These are phyloP conservation scores for Talaromyces trachyspermus DNA, from an alignment of 495 filamentous ascomycete genomes.

Conservation along the genomic window DNA sequence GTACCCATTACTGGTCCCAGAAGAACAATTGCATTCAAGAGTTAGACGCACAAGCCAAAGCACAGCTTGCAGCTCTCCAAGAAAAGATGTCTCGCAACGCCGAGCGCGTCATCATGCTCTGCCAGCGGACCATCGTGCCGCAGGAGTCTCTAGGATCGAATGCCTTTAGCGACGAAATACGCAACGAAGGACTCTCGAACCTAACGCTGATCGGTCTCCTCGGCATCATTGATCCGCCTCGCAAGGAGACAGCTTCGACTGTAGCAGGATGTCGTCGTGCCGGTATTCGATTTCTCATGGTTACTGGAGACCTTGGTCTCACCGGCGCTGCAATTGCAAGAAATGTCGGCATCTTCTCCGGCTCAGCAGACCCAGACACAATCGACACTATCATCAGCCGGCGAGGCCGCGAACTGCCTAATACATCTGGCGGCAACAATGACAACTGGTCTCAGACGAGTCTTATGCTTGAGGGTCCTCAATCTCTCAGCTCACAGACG, in stretches of 20 bases:
- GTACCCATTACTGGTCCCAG: conserved; percentile 37
- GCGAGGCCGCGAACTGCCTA: neutral
- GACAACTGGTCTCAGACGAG: conserved; percentile 12
- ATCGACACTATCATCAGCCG: conserved; percentile 16
- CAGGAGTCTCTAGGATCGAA: conserved; percentile 42
- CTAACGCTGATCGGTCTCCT: conserved; percentile 57
- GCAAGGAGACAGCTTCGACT: conserved; percentile 56
- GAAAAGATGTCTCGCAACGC: conserved; percentile 56
- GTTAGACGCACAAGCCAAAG: conserved; percentile 30
- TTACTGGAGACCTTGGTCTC: conserved; percentile 63
- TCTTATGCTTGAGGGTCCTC: conserved; percentile 45
- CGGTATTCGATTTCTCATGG: conserved; percentile 59
- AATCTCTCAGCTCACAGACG: conserved; percentile 46
- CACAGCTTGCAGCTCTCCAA: conserved; percentile 44
- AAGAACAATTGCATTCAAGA: conserved; percentile 35
- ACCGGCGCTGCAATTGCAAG: conserved; percentile 63
- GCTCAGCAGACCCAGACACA: conserved; percentile 26
- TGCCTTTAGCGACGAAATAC: conserved; percentile 45
- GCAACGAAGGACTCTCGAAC: conserved; percentile 22
- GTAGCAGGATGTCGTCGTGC: conserved; percentile 50
- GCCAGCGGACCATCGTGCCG: conserved; percentile 36
- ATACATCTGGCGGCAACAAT: neutral
- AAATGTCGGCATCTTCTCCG: conserved; percentile 58
- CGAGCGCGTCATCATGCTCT: conserved; percentile 55
- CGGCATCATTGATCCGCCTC: conserved; percentile 60